These are phyloP conservation scores for Globisporangium abappressorium DNA, from an alignment of 352 stramenopile species.

Conservation along the genomic window DNA sequence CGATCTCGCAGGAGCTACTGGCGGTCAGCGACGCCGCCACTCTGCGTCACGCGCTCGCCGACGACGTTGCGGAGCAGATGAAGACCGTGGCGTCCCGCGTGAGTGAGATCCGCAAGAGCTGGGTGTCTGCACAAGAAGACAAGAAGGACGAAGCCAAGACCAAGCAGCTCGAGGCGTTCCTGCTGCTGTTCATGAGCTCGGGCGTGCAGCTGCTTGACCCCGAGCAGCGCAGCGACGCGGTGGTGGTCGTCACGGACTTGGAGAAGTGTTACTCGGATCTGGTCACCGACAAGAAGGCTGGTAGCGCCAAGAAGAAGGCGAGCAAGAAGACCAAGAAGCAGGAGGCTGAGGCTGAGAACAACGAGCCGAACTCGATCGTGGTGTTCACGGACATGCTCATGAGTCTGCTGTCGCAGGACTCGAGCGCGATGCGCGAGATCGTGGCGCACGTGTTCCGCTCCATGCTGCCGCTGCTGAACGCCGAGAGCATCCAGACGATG, in stretches of 20 bases:
- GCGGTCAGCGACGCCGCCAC: constrained; percentile 16
- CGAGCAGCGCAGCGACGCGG: constrained; percentile 59
- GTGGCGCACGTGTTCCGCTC: constrained; percentile 79
- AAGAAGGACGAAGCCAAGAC: constrained; percentile 15
- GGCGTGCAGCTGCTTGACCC: constrained; percentile 70
- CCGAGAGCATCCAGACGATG: constrained; percentile 64
- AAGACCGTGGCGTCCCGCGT: constrained; percentile 34
- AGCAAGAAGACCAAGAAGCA: constrained; percentile 33
- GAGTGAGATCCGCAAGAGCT: constrained; percentile 25
- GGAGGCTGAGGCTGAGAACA: constrained; percentile 8
- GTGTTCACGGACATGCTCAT: constrained; percentile 83
- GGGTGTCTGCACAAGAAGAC: constrained; percentile 10
- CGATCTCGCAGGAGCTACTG: constrained; percentile 38
- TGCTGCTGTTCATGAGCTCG: constrained; percentile 72
- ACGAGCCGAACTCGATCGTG: constrained; percentile 49
- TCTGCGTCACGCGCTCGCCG: constrained; percentile 41
- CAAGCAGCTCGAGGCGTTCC: constrained; percentile 62
- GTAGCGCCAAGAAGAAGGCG: constrained; percentile 15
- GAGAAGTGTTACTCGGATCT: constrained; percentile 70
- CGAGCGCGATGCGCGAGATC: constrained; percentile 80
- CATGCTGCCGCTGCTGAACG: constrained; percentile 63
- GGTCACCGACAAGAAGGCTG: constrained; percentile 28
- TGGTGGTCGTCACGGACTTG: constrained; percentile 55
- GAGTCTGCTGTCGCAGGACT: constrained; percentile 80
- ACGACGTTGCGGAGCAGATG: constrained; percentile 33